Base-by-base conservation (phyloP, 2,329 filamentous ascomycete genomes). In the Emericellopsis cladophorae region DNA sequence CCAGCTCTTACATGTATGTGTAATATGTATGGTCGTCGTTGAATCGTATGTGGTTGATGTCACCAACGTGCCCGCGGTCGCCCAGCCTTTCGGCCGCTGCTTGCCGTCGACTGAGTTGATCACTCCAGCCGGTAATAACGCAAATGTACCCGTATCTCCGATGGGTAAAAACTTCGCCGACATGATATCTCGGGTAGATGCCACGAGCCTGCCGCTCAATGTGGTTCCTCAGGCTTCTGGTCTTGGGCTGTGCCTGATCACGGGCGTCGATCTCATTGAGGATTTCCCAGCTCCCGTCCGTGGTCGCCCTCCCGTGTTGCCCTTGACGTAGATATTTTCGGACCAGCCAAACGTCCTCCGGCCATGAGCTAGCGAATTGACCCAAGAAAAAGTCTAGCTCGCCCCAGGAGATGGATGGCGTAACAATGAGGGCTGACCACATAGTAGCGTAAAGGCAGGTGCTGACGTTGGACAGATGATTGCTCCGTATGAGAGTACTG, bases 121-220 rank as follows among this genome's bases (percentile, higher is more conserved):
- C 62, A 39, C 84, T 80, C 89, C 90, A 98, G n/a, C 89, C 89
- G 12, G 83, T 85, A 44, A 98, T 84, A 22, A 93, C 74, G 15
- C 82, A 89, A 38, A 80, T 67, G 56, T 90, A 95, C 16, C 72
- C 66, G 56, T 92, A 95, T 36, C 88, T 74, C 45, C 70, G 77
- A 60, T 98, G 92, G 37, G 72, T 73, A 55, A 96, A 94, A 7
- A 95, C 72, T 51, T 93, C 83, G 1, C 92, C 92, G 38, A 95
- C 74, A 39, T 70, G 75, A 57, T 77, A 90, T 2, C 55, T 49
- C 50, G 58, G 46, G 51, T 52, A 38, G 24, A 18, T 23, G 22
- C 18, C 14, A 24, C 31, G 12, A 18, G 9, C 26, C 9, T 29
- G 11, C 8, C 10, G 24, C 12, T 29, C 21, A 7, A 5, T 9